Conservation (phyloP, 1,139 yeast species). For the Candida sanyaensis region DNA sequence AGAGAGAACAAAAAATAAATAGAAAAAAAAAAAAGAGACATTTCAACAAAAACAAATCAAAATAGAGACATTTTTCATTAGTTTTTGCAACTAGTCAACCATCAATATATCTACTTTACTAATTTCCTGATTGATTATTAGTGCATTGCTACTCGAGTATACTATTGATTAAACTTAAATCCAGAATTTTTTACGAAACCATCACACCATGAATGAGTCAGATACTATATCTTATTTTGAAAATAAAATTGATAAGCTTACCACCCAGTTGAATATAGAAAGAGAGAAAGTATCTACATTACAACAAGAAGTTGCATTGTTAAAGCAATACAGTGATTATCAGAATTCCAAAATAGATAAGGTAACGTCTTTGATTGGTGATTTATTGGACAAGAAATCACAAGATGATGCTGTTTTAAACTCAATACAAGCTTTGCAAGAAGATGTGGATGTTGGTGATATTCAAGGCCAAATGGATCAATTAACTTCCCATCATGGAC, state of each 20-base stretch:
- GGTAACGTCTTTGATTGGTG: conserved; percentile 33
- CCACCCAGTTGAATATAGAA: conserved; percentile 17
- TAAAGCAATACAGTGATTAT: conserved; percentile 39
- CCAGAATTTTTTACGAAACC: background rate
- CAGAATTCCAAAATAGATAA: conserved; percentile 44
- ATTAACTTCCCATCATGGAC: conserved; percentile 4
- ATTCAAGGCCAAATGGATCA: conserved; percentile 15
- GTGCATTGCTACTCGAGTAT: background rate
- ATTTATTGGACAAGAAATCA: conserved; percentile 36
- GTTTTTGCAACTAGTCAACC: background rate
- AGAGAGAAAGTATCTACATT: conserved; percentile 25
- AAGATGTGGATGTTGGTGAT: conserved; percentile 20
- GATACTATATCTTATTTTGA: conserved; percentile 13
- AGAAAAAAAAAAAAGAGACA: background rate
- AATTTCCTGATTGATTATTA: background rate
- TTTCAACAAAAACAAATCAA: conserved; percentile 1
- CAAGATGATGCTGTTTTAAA: conserved; percentile 29
- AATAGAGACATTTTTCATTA: background rate
- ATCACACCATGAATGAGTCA: conserved; percentile 1
- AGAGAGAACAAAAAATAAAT: too few relatives aligned
- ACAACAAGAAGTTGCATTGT: conserved; percentile 35
- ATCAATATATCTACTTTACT: background rate
- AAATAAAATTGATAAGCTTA: conserved; percentile 15
- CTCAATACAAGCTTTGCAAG: conserved; percentile 30
- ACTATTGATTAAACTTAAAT: too few relatives aligned